phyloP scores from a whole-genome alignment of 129 eudicot species.

The Lactuca saligna region DNA sequence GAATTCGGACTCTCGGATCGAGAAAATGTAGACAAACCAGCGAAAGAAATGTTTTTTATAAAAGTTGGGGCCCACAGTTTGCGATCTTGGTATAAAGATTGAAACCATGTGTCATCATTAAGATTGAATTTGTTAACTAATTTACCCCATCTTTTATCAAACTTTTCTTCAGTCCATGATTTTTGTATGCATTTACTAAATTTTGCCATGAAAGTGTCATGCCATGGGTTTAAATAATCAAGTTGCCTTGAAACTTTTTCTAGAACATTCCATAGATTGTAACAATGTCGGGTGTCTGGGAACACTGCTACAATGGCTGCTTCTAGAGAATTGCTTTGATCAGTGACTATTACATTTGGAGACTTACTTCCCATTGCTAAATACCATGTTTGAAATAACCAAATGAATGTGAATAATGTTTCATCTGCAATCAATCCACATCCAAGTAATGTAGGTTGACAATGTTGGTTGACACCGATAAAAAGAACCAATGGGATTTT shows the following conservation, averaged over 20 bases:
- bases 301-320: conserved; percentile 64
- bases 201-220: conserved; percentile 59
- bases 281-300: conserved; percentile 60
- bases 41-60: conserved; percentile 59
- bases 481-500: conserved; percentile 76
- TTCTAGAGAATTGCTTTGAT: conserved; percentile 59
- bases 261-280: conserved; percentile 62
- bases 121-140: conserved; percentile 61
- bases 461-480: conserved; percentile 81
- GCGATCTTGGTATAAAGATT: conserved; percentile 64
- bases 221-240: conserved; percentile 64
- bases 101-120: conserved; percentile 67
- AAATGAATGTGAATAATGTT: conserved; percentile 61
- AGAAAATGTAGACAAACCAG: conserved; percentile 66
- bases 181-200: conserved; percentile 59
- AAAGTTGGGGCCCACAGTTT: conserved; percentile 79
- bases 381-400: conserved; percentile 88
- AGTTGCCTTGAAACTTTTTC: conserved; percentile 62
- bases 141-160: conserved; percentile 74
- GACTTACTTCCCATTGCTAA: conserved; percentile 76
- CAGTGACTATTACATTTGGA: conserved; percentile 72
- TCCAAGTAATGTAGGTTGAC: conserved; percentile 81
- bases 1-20: conserved; percentile 67
- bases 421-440: conserved; percentile 91
- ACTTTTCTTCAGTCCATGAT: conserved; percentile 74